Evolutionary conservation across 257 asterid genomes (phyloP).

Genomic region (Galeopsis tetrahit): DNA sequence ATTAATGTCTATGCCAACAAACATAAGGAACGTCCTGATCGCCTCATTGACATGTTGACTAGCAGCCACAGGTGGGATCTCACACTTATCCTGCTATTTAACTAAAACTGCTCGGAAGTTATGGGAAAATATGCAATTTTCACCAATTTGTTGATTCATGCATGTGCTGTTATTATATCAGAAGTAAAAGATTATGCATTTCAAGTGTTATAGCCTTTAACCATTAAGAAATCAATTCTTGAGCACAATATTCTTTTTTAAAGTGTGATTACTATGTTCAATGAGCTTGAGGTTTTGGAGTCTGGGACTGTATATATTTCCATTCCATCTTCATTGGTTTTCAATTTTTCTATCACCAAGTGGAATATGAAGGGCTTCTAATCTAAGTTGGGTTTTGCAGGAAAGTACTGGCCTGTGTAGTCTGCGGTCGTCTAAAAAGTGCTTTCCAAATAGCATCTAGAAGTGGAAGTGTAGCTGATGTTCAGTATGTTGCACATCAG

Average conservation of each 20-base stretch:
- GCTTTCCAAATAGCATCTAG: conserved; percentile 98
- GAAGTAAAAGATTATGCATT: conserved; percentile 5
- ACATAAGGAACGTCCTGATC: conserved; percentile 98
- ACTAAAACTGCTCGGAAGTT: background rate
- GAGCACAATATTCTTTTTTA: background rate
- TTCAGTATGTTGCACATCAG: conserved; percentile 99
- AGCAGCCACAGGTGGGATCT: conserved; percentile 82
- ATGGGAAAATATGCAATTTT: conserved; percentile 13
- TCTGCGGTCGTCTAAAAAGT: conserved; percentile 96
- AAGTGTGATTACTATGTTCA: conserved; percentile 17
- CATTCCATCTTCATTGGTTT: background rate
- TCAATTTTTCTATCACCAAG: background rate
- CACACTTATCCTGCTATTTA: background rate
- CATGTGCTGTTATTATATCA: background rate
- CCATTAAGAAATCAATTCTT: conserved; percentile 8
- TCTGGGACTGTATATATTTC: conserved; percentile 14
- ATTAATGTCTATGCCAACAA: conserved; percentile 94
- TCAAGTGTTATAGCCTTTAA: conserved; percentile 7
- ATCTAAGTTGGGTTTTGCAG: conserved; percentile 51
- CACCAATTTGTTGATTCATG: conserved; percentile 19
- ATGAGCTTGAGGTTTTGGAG: conserved; percentile 6
- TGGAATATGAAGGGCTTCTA: conserved; percentile 33
- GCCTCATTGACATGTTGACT: conserved; percentile 96
- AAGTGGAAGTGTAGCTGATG: conserved; percentile 99
- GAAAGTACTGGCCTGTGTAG: conserved; percentile 97